Conservation (phyloP, 495 filamentous ascomycete species). For the Xanthoparmelia taractica region DNA sequence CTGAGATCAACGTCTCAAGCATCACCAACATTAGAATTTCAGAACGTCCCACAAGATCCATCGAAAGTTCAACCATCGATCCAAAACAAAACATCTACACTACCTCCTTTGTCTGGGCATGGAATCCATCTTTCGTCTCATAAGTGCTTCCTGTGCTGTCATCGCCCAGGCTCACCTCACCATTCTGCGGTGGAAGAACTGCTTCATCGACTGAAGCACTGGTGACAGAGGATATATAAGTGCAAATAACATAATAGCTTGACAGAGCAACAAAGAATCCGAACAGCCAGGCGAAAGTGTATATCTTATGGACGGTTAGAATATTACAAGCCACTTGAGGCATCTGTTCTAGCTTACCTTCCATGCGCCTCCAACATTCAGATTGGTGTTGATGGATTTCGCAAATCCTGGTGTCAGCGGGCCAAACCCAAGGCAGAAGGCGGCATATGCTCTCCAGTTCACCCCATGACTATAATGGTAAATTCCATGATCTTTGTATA, state of each 20-base stretch:
- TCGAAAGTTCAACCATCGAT: neutral
- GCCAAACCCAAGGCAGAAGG: conserved; percentile 20
- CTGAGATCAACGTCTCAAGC: neutral
- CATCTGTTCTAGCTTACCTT: conserved; percentile 17
- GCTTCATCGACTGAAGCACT: conserved; percentile 35
- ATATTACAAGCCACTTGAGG: neutral
- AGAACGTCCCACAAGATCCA: neutral
- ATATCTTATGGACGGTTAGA: conserved; percentile 31
- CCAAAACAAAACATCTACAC: neutral
- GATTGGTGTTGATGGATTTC: conserved; percentile 23
- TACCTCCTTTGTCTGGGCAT: conserved; percentile 18
- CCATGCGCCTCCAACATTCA: conserved; percentile 25
- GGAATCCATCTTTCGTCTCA: conserved; percentile 19
- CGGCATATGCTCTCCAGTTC: conserved; percentile 30
- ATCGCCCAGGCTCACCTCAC: conserved; percentile 26
- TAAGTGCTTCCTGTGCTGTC: conserved; percentile 14
- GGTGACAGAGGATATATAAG: conserved; percentile 32
- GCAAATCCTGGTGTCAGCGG: conserved; percentile 26
- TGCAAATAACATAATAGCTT: conserved; percentile 35
- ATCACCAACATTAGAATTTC: neutral
- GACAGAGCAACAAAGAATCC: conserved; percentile 37
- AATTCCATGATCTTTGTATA: conserved; percentile 46
- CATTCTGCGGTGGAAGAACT: conserved; percentile 35
- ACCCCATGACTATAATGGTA: conserved; percentile 29
- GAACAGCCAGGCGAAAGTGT: conserved; percentile 45